A percentile compares a stretch with the other conserved stretches of the same genome.
Evolutionary conservation across 2,329 filamentous ascomycete species (phyloP).

Genomic region (Pestalotiopsis sp.): DNA sequence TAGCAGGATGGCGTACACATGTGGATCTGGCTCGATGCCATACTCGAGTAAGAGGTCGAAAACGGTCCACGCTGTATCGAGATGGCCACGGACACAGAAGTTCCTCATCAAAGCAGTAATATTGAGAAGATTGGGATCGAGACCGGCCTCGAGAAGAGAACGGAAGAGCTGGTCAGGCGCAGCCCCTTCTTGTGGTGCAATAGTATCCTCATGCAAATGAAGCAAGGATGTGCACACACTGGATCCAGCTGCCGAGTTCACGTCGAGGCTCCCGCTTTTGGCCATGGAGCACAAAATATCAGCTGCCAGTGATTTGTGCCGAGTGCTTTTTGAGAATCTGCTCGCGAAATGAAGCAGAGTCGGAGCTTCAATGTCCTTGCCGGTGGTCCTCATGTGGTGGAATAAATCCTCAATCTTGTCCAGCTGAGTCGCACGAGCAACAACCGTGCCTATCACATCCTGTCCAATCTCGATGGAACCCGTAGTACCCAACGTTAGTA

Average conservation of each 20-base stretch:
- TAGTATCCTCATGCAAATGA: slow-evolving; percentile 34
- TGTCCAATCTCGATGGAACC: slow-evolving; percentile 27
- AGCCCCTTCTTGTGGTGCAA: slow-evolving; percentile 41
- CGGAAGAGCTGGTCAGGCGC: slow-evolving; percentile 57
- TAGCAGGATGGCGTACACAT: slow-evolving; percentile 71
- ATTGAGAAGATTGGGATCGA: slow-evolving; percentile 63
- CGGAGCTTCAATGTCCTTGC: slow-evolving; percentile 31
- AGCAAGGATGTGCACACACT: slow-evolving; percentile 64
- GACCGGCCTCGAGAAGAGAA: slow-evolving; percentile 59
- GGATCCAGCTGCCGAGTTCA: slow-evolving; percentile 49
- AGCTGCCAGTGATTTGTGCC: slow-evolving; percentile 44
- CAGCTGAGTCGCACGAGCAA: slow-evolving; percentile 13
- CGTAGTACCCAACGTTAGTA: slow-evolving; percentile 25
- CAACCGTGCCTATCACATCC: slow-evolving; percentile 21
- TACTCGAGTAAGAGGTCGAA: slow-evolving; percentile 63
- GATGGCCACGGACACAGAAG: slow-evolving; percentile 66
- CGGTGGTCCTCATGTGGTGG: slow-evolving; percentile 20
- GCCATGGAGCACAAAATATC: slow-evolving; percentile 44
- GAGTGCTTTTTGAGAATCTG: slow-evolving; percentile 41
- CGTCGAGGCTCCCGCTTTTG: slow-evolving; percentile 36
- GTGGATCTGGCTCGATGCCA: slow-evolving; percentile 63
- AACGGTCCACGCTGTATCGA: slow-evolving; percentile 65
- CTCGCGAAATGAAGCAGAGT: slow-evolving; percentile 52
- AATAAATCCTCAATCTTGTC: slow-evolving; percentile 20
- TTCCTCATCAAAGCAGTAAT: slow-evolving; percentile 73